Evolutionary conservation across 2,329 filamentous ascomycete genomes (phyloP).

Genomic region (Microsporum canis): DNA sequence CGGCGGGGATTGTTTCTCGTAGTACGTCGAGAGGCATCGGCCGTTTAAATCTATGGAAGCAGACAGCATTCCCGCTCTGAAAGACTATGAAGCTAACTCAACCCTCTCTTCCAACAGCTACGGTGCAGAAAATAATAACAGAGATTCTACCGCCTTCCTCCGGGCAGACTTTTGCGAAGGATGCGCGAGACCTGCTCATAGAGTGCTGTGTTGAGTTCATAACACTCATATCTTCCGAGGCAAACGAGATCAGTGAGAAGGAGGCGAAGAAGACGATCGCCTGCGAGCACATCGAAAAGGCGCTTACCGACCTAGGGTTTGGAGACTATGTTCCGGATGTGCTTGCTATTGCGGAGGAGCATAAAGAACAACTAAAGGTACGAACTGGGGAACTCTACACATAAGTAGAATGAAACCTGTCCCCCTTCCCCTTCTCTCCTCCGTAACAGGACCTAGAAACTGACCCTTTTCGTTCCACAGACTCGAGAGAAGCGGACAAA

Average conservation of each 20-base stretch:
- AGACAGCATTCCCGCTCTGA: not conserved
- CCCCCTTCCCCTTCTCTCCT: not conserved
- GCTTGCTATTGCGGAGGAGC: constrained; percentile 72
- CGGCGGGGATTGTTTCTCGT: no score
- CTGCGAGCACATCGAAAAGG: constrained; percentile 93
- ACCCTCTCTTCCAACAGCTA: constrained; percentile 37
- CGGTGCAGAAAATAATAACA: constrained; percentile 73
- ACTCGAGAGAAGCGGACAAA: constrained; percentile 93
- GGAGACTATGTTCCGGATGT: constrained; percentile 84
- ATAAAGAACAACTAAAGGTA: constrained; percentile 89
- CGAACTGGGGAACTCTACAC: constrained; percentile 17
- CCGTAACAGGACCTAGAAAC: not conserved
- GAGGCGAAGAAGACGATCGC: constrained; percentile 99
- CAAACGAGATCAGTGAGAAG: constrained; percentile 97
- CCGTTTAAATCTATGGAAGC: not conserved
- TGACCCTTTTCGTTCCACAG: constrained; percentile 35
- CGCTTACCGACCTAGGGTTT: constrained; percentile 84
- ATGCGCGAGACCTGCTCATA: constrained; percentile 87
- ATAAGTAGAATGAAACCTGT: no score
- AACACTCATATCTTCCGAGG: constrained; percentile 94
- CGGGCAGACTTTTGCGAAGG: constrained; percentile 82
- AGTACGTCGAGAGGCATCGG: not conserved
- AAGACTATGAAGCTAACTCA: not conserved
- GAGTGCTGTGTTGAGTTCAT: constrained; percentile 99
- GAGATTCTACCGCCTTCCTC: constrained; percentile 74